A percentile compares a stretch with the other conserved stretches of the same genome.
Evolutionary conservation across 164 flowering plant genomes (phyloP).

Genomic region (Platanus orientalis): DNA sequence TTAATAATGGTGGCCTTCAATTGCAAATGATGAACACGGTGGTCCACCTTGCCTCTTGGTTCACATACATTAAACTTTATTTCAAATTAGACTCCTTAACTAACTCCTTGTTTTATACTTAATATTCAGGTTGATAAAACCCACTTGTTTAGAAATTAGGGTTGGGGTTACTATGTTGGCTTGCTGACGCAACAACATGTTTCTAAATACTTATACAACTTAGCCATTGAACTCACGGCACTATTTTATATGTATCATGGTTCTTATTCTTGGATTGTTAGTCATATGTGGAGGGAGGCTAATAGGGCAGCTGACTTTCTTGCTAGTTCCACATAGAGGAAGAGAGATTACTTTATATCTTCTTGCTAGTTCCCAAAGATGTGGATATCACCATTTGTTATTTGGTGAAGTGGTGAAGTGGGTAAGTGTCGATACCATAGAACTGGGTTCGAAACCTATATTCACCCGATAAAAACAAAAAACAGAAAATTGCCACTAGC

Average conservation of each 20-base stretch:
- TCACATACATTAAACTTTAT: slow-evolving; percentile 4
- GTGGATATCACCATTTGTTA: no score
- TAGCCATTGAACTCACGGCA: neutral
- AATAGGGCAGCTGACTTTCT: no score
- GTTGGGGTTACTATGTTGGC: slow-evolving; percentile 12
- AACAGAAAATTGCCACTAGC: no score
- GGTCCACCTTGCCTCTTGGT: slow-evolving; percentile 14
- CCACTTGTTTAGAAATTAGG: slow-evolving; percentile 20
- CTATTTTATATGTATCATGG: neutral
- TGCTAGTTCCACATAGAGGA: no score
- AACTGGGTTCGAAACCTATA: no score
- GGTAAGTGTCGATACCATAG: no score
- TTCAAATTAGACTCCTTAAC: slow-evolving; percentile 28
- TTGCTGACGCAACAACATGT: slow-evolving; percentile 3
- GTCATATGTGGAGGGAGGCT: no score
- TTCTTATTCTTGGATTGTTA: no score
- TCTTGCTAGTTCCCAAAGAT: no score
- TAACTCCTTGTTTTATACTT: slow-evolving; percentile 27
- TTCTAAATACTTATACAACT: neutral
- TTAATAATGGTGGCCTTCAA: slow-evolving; percentile 4
- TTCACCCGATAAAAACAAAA: no score
- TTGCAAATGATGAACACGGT: slow-evolving; percentile 19
- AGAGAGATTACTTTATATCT: no score
- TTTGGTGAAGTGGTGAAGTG: no score
- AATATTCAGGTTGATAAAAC: slow-evolving; percentile 13